These are phyloP conservation scores for Umbelopsis sp. DNA, from an alignment of 192 early-diverging fungal genomes.

Conservation along the genomic window DNA sequence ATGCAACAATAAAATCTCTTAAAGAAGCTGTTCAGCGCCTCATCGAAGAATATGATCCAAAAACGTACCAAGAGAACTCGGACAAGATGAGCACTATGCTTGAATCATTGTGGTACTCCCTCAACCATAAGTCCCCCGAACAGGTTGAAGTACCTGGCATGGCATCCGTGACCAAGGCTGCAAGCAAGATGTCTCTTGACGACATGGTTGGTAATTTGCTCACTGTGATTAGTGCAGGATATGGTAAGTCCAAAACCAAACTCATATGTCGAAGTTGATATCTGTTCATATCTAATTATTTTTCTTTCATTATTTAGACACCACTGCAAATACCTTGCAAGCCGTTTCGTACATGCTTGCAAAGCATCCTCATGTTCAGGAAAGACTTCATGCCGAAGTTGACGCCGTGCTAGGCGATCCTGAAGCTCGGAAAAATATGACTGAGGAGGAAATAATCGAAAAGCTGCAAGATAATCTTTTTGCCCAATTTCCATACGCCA, in stretches of 20 bases:
- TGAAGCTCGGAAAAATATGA: not conserved
- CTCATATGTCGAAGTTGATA: not conserved
- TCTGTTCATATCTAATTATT: too few relatives aligned
- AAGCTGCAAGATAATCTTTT: not conserved
- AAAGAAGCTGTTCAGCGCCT: not conserved
- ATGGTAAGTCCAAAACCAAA: conserved; percentile 4
- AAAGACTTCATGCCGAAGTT: conserved; percentile 13
- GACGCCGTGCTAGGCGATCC: conserved; percentile 3
- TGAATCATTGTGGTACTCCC: conserved; percentile 19
- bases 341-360: not conserved
- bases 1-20: not conserved
- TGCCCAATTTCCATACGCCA: conserved; percentile 10
- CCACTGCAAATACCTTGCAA: conserved; percentile 23
- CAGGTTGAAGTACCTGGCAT: not conserved
- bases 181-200: conserved; percentile 19
- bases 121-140: not conserved
- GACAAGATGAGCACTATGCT: conserved; percentile 23
- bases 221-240: conserved; percentile 21
- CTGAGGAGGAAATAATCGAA: not conserved
- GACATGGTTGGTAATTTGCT: conserved; percentile 15
- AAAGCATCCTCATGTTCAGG: not conserved
- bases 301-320: not conserved
- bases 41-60: not conserved
- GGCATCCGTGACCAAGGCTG: not conserved
- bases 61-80: not conserved